A percentile compares a stretch with the other conserved stretches of the same genome.
phyloP scores from a whole-genome alignment of 371 early-diverging fungal genomes.

The Lichtheimia ornata region DNA sequence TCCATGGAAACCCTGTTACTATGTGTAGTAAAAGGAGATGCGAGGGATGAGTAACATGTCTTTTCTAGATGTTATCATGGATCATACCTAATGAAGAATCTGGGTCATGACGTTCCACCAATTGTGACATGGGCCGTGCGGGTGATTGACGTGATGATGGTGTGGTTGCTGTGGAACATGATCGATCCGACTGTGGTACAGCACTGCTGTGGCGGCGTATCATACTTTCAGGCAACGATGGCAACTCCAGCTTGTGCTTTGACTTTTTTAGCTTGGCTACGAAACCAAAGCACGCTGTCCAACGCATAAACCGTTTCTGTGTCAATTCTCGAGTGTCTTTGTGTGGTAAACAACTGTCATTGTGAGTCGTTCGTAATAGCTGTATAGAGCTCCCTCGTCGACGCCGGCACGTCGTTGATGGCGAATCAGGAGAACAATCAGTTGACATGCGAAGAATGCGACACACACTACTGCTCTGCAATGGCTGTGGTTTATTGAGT shows the following conservation, averaged over 20 bases:
- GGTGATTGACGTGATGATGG: background rate
- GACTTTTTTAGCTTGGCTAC: constrained; percentile 19
- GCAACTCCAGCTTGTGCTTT: constrained; percentile 5
- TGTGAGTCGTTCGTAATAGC: background rate
- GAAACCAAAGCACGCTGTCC: constrained; percentile 25
- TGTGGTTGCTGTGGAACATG: constrained; percentile 7
- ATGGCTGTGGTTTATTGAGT: too few species aligned
- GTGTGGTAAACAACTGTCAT: constrained; percentile 6
- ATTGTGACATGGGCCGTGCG: constrained; percentile 12
- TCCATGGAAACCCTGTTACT: constrained; percentile 7
- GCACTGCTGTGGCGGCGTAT: constrained; percentile 3
- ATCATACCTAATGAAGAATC: constrained; percentile 6
- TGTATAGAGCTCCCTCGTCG: constrained; percentile 3
- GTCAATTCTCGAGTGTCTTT: background rate
- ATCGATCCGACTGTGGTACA: constrained; percentile 7
- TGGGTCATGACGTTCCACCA: background rate
- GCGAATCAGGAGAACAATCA: too few species aligned
- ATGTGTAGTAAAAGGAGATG: background rate
- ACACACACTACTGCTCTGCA: too few species aligned
- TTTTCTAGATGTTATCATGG: background rate
- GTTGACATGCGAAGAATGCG: too few species aligned
- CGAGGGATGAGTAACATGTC: background rate
- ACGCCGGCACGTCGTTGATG: background rate
- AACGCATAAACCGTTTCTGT: constrained; percentile 16
- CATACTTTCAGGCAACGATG: constrained; percentile 4